Base-by-base conservation (phyloP, 1,284 basidiomycete species). In the Trichosporon faecale region DNA sequence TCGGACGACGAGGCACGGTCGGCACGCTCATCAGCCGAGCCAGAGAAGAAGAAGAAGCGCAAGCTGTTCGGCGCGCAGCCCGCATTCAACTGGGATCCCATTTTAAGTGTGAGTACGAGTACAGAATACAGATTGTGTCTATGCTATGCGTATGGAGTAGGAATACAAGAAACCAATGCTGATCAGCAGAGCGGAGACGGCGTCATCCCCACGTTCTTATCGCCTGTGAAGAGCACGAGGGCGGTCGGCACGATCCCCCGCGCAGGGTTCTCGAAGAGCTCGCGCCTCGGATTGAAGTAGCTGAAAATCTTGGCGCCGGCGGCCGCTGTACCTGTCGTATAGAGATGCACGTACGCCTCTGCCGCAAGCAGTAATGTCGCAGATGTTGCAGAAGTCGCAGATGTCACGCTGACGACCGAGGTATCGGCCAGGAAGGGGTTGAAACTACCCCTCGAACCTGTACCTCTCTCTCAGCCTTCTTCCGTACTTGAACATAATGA, bases 401-500 rank as follows among this genome's bases (percentile, higher is more conserved):
- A 33, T 7, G 21, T 49, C n/a, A 52, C 49, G 49, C 49, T 7
- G 49, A 9, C 37, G 12, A 11, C 12, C 37, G 37, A 5, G 37
- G 12, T 40, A 2, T 9, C n/a, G n/a, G n/a, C n/a, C n/a, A n/a
- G n/a, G 37, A 14, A n/a, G 3, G 16, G 12, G 40, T 18, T 44
- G 55, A 46, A 31, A 61, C 27, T 27, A 73, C 11, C 70, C 72
- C 18, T 69, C 71, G 67, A 84, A 83, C 68, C 76, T 73, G 71
- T 73, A 84, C 63, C 77, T 70, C 68, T 83, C 81, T 25, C 85
- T 71, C 60, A 86, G 71, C 0, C 70, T 64, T 68, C 78, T 77
- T 0, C 85, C 85, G 66, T 80, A 83, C 44, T 78, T 73, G 70
- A 83, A 85, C 76, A 86, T 80, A 27, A 83, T 71, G 14, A 82